Conservation (phyloP, 306 rosid genomes). For the Arachis hypogaea region DNA sequence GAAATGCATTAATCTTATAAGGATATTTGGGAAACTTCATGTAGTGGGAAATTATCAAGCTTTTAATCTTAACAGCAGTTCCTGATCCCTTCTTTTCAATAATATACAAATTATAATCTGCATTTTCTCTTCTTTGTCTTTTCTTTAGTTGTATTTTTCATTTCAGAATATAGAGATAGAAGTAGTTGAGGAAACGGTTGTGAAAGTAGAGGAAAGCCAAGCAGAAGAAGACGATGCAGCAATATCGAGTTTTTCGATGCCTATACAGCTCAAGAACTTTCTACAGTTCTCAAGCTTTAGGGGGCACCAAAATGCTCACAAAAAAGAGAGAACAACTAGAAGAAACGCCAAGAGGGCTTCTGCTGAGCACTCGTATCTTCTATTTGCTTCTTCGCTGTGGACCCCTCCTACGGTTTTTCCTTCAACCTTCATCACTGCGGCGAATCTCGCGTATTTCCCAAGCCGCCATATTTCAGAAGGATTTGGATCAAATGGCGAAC, state of each 20-base stretch:
- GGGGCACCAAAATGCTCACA: slow-evolving; percentile 97
- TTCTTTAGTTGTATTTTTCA: neutral
- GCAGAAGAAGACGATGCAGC: slow-evolving; percentile 35
- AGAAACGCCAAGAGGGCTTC: slow-evolving; percentile 62
- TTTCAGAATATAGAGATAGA: slow-evolving; percentile 52
- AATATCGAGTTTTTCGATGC: slow-evolving; percentile 67
- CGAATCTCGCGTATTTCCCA: slow-evolving; percentile 52
- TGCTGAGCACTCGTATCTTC: slow-evolving; percentile 39
- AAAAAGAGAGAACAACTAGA: slow-evolving; percentile 76
- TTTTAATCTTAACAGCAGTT: neutral
- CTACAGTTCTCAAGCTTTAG: slow-evolving; percentile 82
- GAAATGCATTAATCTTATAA: too few species aligned
- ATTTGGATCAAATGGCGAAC: slow-evolving; percentile 50
- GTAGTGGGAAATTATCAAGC: slow-evolving; percentile 5
- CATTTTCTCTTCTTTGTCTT: too few species aligned
- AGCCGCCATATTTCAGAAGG: slow-evolving; percentile 44
- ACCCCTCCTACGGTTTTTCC: slow-evolving; percentile 52
- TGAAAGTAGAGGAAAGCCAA: slow-evolving; percentile 38
- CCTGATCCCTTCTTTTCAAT: neutral
- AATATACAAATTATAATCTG: neutral
- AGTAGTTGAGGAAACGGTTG: slow-evolving; percentile 37
- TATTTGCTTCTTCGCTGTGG: slow-evolving; percentile 34
- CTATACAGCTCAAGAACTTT: slow-evolving; percentile 76
- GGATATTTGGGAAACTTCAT: too few species aligned
- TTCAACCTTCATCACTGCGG: slow-evolving; percentile 51